A percentile compares a stretch with the other conserved stretches of the same genome.
Conservation (phyloP, 352 stramenopile genomes). For the Pythium volutum region DNA sequence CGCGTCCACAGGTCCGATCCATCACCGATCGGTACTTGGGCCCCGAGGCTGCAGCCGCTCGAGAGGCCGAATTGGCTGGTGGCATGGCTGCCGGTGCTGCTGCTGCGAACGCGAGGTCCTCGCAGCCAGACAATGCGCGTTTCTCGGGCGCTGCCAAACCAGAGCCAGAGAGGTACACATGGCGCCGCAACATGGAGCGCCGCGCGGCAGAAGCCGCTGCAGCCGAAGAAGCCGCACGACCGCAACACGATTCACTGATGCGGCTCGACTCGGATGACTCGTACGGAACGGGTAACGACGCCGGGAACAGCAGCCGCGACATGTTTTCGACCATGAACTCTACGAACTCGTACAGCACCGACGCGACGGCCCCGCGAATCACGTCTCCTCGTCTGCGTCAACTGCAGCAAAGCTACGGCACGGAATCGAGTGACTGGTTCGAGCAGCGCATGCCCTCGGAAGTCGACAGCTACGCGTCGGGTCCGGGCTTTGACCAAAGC, state of each 20-base stretch:
- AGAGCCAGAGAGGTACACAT: conserved; percentile 20
- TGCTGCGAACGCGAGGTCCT: conserved; percentile 9
- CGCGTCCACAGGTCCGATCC: conserved; percentile 12
- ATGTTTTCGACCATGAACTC: neutral
- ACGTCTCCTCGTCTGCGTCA: conserved; percentile 2
- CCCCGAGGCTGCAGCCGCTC: conserved; percentile 4
- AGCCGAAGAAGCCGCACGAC: conserved; percentile 11
- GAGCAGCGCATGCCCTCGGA: conserved; percentile 19
- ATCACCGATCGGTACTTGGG: conserved; percentile 23
- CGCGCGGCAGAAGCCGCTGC: conserved; percentile 17
- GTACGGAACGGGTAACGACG: conserved; percentile 5
- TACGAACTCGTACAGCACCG: neutral
- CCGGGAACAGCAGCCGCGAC: neutral
- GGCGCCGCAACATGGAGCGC: conserved; percentile 27
- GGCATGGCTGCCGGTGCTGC: conserved; percentile 4
- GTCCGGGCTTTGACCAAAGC: neutral
- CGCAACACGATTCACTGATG: conserved; percentile 12
- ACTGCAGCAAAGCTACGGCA: conserved; percentile 10
- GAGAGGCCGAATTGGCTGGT: conserved; percentile 2
- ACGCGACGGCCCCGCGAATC: neutral
- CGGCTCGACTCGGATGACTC: conserved; percentile 25
- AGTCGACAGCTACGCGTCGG: conserved; percentile 15
- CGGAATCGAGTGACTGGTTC: conserved; percentile 23
- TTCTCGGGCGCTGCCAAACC: conserved; percentile 9
- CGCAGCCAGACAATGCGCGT: conserved; percentile 6